Evolutionary conservation across 2,329 filamentous ascomycete genomes (phyloP).

Genomic region (Trichothecium sympodiale): DNA sequence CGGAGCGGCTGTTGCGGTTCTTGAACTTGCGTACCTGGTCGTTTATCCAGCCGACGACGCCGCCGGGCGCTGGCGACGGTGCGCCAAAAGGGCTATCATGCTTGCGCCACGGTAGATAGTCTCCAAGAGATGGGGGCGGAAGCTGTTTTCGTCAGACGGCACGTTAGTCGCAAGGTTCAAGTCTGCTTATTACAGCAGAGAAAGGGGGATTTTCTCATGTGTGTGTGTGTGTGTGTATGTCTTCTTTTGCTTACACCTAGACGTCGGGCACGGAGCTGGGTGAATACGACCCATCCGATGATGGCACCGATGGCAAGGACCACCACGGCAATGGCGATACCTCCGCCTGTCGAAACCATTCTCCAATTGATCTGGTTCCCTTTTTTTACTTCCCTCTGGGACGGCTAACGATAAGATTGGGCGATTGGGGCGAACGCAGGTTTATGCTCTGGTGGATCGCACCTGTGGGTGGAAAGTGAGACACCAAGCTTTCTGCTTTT

Average conservation of each 20-base stretch:
- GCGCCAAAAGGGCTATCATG: constrained; percentile 31
- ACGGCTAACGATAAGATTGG: neutral
- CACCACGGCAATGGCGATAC: constrained; percentile 63
- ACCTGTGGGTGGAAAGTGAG: too few relatives aligned
- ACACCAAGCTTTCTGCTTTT: too few relatives aligned
- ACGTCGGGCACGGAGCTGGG: constrained; percentile 59
- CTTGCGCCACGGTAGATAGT: constrained; percentile 57
- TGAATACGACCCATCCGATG: constrained; percentile 58
- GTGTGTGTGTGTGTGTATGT: too few relatives aligned
- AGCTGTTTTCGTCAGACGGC: too few relatives aligned
- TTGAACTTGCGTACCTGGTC: constrained; percentile 53
- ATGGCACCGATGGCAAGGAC: constrained; percentile 46
- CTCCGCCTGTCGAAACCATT: constrained; percentile 50
- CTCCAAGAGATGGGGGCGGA: constrained; percentile 54
- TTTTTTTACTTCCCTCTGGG: too few relatives aligned
- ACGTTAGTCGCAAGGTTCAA: too few relatives aligned
- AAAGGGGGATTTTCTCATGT: too few relatives aligned
- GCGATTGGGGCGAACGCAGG: neutral
- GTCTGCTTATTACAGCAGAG: neutral
- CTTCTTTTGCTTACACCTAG: constrained; percentile 57
- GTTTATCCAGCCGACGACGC: constrained; percentile 63
- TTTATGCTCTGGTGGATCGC: too few relatives aligned
- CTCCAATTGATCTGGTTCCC: too few relatives aligned
- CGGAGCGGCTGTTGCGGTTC: constrained; percentile 54
- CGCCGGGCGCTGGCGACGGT: constrained; percentile 45